Base-by-base conservation (phyloP, 2,329 filamentous ascomycete genomes). In the Aureobasidium leucospermi region DNA sequence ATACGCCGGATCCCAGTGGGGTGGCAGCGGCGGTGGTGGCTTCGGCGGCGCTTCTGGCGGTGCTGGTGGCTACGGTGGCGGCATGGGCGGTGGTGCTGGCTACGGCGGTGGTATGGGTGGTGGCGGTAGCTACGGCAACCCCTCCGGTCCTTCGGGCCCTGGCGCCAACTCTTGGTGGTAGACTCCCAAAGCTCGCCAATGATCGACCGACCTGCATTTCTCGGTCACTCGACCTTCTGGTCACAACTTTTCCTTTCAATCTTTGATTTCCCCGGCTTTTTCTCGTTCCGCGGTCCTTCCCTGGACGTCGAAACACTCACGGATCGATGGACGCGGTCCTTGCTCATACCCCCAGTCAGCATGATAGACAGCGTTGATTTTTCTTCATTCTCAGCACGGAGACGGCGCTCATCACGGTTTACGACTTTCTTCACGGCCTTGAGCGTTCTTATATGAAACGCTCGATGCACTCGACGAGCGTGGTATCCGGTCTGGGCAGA, bases 111-210 rank as follows among this genome's bases (percentile, higher is more conserved):
- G 79, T 46, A 56, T 56, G 52, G 52, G 52, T 16, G 51, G 51
- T 55, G 76, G 23, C 23, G 23, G 83, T 62, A 75, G 83, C 74
- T 89, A 89, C 75, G 86, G 87, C 73, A 87, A 88, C 76, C 86
- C 86, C 67, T 80, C 81, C 65, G 81, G 81, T 65, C 78, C 73
- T 58, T 83, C 83, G 62, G 82, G 83, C 69, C 84, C 85, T 71
- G 67, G 67, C 52, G 60, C 61, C 49, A 67, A 67, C 65, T 85
- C 80, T 63, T 86, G 83, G 66, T 89, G 87, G 87, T 83, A 83
- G 69, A 75, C 60, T 61, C 36, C 19, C 49, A 13, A 56, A 56
- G 39, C 39, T 19, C 41, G 45, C 43, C 23, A 39, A 48, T 31
- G 43, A 39, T 15, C 42, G 23, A 39, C 23, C 42, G 23, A 41